phyloP scores from a whole-genome alignment of 495 filamentous ascomycete species.

The Massariosphaeria phaeospora region DNA sequence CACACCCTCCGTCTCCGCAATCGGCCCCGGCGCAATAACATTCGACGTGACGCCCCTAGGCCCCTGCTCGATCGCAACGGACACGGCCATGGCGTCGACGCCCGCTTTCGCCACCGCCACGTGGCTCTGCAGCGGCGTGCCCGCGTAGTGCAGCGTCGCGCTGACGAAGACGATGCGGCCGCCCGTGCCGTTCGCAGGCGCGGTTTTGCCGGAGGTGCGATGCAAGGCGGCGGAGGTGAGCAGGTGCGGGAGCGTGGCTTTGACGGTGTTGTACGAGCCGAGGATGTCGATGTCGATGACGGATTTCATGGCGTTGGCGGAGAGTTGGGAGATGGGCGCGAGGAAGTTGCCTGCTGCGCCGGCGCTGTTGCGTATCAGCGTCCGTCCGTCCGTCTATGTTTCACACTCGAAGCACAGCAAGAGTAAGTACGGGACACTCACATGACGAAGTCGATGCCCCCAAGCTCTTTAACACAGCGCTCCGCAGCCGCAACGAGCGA shows the following conservation, averaged over 20 bases:
- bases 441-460: slow-evolving; percentile 91
- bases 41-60: slow-evolving; percentile 87
- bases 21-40: slow-evolving; percentile 76
- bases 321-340: slow-evolving; percentile 74
- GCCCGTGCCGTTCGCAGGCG: slow-evolving; percentile 52
- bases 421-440: slow-evolving; percentile 38
- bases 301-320: slow-evolving; percentile 83
- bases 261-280: slow-evolving; percentile 90
- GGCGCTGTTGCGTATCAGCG: slow-evolving; percentile 52
- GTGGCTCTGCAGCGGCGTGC: slow-evolving; percentile 77
- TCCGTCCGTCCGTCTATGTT: neutral
- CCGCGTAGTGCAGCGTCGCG: slow-evolving; percentile 84
- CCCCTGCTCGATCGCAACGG: slow-evolving; percentile 77
- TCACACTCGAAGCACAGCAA: too few species aligned
- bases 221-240: slow-evolving; percentile 64
- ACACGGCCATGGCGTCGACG: slow-evolving; percentile 73
- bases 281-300: slow-evolving; percentile 96
- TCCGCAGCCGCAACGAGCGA: slow-evolving; percentile 68
- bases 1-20: slow-evolving; percentile 58
- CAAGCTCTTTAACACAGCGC: slow-evolving; percentile 72
- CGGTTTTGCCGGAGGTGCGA: slow-evolving; percentile 46
- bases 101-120: slow-evolving; percentile 87
- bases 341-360: slow-evolving; percentile 97
- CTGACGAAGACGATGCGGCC: slow-evolving; percentile 85
- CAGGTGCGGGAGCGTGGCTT: slow-evolving; percentile 79